Base-by-base conservation (phyloP, 2,329 filamentous ascomycete genomes). In the Colletotrichum tropicale region DNA sequence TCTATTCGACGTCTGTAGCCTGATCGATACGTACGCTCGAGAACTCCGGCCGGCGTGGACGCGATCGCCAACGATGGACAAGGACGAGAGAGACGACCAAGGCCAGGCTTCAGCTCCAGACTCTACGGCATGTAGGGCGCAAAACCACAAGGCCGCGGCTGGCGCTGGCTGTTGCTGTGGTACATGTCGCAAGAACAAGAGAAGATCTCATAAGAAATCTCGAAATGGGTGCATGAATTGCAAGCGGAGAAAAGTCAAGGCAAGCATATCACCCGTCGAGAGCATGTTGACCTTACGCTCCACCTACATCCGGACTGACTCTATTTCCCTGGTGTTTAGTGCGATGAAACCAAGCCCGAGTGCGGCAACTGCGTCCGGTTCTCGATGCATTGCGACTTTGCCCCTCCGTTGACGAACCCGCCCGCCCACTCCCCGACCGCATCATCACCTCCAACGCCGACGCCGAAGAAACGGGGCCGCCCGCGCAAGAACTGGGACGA, bases 171-270 rank as follows among this genome's bases (percentile, higher is more conserved):
- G 72, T 38, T 75, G 62, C n/a, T 72, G 72, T 21, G 72, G 62
- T 8, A 36, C 62, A 9, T 75, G 68, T 26, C 72, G 72, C 3
- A 71, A 75, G 61, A 71, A 72, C 10, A 75, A 62, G 72, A 75
- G 68, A 43, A 75, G 68, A 56, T 67, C 68, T 4, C 68, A 75
- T 34, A 75, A 72, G 55, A 79, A 78, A 48, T 78, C 78, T 55
- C 74, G 77, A 21, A 71, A 74, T 38, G 78, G 78, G 5, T 79
- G 78, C 70, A 71, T 70, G 30, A 78, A 78, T 8, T 79, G 78
- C 58, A 77, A 77, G 62, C 64, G 71, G 43, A 70, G 77, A 16
- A 78, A 79, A 58, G 70, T 77, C 65, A 77, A 79, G 76, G 77
- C 73, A 55, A 32, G 56, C 48, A 24, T 26, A 2, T 21, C 18